Evolutionary conservation across 2,329 filamentous ascomycete species (phyloP), one percentile per base, ranked within the genome.

Genomic region (Epichloe hybrida): DNA sequence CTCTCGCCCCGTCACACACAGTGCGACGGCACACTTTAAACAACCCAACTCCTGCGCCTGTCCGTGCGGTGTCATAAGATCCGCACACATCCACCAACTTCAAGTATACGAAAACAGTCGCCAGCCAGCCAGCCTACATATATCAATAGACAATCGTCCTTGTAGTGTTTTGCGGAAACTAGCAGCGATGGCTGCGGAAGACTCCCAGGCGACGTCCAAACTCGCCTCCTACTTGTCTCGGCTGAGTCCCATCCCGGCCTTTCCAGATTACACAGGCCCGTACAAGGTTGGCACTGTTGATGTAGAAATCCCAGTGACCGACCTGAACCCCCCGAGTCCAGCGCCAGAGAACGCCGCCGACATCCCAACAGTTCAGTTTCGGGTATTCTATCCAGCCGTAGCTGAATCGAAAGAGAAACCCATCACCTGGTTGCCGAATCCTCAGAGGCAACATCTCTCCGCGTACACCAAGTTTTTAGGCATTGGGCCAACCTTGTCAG

Each of bases 201-300:
- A 56, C 27, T 40, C 59, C 23, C 55, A 58, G 36, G 59, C 59
- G 17, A 49, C 57, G 52, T 54, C 66, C 52, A 72, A 69, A 58
- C 66, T 76, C 60, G 65, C 69, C 44, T 66, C 70, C 9, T 71
- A 75, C 53, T 60, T 79, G 17, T 72, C 75, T 13, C 70, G 70
- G 43, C 66, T 86, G 57, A 87, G 76, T 59, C 84, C 84, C 0
- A 71, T 88, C 4, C 87, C 87, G 1, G 66, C 74, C 1, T 89
- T 94, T 52, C 84, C 87, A 4, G 71, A 80, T 4, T 91, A 89
- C 62, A 82, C 83, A 1, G 88, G 87, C 0, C 84, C 85, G 0
- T 83, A 88, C 71, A 80, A 81, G 59, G 87, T 93, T 52, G 88
- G 87, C 55, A 87, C 84, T 2, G 72, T 88, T 57, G 88, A 94